Evolutionary conservation across 176 grass and related monocot genomes (phyloP).

Genomic region (Pontederia paniculata): DNA sequence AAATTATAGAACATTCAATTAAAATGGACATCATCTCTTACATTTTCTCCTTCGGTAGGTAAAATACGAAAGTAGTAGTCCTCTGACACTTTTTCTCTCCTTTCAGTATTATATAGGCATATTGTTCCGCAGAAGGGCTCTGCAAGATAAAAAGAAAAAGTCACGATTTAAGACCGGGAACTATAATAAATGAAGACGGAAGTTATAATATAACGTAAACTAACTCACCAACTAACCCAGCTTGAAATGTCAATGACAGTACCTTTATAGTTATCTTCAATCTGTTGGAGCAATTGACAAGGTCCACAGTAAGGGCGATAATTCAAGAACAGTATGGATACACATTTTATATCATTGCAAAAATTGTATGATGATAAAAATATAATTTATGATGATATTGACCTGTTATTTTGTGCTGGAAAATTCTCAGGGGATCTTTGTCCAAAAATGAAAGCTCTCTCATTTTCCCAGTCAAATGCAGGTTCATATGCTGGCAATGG

Average conservation of each 20-base stretch:
- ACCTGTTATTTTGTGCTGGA: conserved; percentile 69
- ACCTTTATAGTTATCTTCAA: conserved; percentile 97
- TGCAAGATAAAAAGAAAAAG: conserved; percentile 24
- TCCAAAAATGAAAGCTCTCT: conserved; percentile 92
- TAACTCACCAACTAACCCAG: conserved; percentile 86
- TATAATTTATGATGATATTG: background rate
- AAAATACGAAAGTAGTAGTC: conserved; percentile 82
- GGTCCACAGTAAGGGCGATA: conserved; percentile 3
- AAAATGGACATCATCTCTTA: conserved; percentile 42
- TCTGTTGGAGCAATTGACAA: conserved; percentile 49
- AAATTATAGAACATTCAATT: background rate
- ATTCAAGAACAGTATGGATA: background rate
- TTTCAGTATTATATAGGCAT: conserved; percentile 97
- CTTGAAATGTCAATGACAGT: conserved; percentile 91
- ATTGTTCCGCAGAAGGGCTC: conserved; percentile 95
- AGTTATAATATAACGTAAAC: background rate
- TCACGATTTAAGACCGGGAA: conserved; percentile 6
- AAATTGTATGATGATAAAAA: background rate
- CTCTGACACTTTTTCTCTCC: conserved; percentile 90
- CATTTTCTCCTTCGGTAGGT: conserved; percentile 72
- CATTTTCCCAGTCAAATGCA: conserved; percentile 99
- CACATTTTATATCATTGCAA: background rate
- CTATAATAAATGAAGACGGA: conserved; percentile 1
- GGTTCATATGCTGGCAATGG: conserved; percentile 89
- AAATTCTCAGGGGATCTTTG: conserved; percentile 75